Conservation (phyloP, 345 rosid genomes). For the Eucalyptus coolabah region DNA sequence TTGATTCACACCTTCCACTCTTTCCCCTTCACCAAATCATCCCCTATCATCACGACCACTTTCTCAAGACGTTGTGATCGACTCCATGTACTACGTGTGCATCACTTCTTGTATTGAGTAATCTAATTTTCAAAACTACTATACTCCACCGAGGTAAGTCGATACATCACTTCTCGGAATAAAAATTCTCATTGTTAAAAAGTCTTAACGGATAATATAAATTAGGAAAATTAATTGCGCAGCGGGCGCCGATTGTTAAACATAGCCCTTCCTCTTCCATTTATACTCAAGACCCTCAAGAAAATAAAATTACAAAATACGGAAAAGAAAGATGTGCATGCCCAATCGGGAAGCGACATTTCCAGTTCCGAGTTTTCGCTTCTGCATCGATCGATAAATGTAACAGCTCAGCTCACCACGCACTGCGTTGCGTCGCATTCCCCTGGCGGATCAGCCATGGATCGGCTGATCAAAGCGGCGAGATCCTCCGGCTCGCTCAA, state of each 20-base stretch:
- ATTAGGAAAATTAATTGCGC: not conserved
- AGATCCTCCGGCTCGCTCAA: constrained; percentile 87
- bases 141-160: not conserved
- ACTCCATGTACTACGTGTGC: not conserved
- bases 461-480: constrained; percentile 44
- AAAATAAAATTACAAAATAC: not conserved
- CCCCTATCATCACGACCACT: not conserved
- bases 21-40: not conserved
- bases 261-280: not conserved
- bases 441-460: not conserved
- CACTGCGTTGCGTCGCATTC: not conserved
- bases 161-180: not conserved
- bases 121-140: too few species aligned
- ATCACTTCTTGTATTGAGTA: not conserved
- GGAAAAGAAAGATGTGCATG: not conserved
- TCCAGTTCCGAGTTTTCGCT: not conserved
- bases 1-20: not conserved
- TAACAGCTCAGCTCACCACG: not conserved
- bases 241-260: not conserved
- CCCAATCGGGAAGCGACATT: not conserved
- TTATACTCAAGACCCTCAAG: not conserved
- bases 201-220: not conserved
- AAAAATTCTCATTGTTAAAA: too few species aligned
- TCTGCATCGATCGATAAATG: not conserved
- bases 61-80: not conserved